A percentile compares a stretch with the other conserved stretches of the same genome.
phyloP scores from a whole-genome alignment of 169 alveolate species.

The Theileria sp. region DNA sequence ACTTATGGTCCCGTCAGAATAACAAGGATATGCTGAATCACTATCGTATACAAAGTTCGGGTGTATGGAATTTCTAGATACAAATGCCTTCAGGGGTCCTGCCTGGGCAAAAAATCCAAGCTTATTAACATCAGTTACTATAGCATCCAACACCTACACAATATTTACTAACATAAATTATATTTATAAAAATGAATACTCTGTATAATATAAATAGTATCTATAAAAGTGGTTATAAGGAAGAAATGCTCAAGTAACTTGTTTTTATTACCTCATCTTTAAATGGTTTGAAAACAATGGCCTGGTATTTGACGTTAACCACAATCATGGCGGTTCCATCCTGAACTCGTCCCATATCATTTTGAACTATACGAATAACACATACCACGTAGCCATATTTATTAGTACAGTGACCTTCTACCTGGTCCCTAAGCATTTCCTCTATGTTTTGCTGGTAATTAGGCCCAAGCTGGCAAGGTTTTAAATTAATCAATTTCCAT shows the following conservation, averaged over 20 bases:
- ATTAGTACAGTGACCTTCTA: slow-evolving; percentile 84
- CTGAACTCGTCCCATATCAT: slow-evolving; percentile 88
- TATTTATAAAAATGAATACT: background rate
- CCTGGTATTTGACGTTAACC: slow-evolving; percentile 87
- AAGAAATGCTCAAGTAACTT: too few relatives aligned
- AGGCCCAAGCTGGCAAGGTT: slow-evolving; percentile 89
- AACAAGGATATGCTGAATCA: slow-evolving; percentile 82
- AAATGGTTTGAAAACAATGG: slow-evolving; percentile 87
- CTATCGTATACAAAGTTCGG: slow-evolving; percentile 81
- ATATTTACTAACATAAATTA: background rate
- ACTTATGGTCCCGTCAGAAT: slow-evolving; percentile 80
- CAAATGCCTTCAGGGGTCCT: slow-evolving; percentile 89
- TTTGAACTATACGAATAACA: slow-evolving; percentile 84
- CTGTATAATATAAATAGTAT: background rate
- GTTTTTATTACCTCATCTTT: slow-evolving; percentile 82
- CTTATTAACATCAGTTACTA: slow-evolving; percentile 87
- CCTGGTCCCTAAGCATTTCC: slow-evolving; percentile 84
- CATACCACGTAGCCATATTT: slow-evolving; percentile 85
- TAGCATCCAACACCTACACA: slow-evolving; percentile 83
- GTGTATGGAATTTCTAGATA: slow-evolving; percentile 85
- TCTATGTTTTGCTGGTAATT: slow-evolving; percentile 83
- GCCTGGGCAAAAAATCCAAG: slow-evolving; percentile 88
- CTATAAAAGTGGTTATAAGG: background rate
- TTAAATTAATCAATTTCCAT: slow-evolving; percentile 85
- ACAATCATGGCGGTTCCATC: slow-evolving; percentile 90